Evolutionary conservation across 108 stramenopile genomes (phyloP), one percentile per base, ranked within the genome.

Genomic region (Cyclostephanos tholiformis): DNA sequence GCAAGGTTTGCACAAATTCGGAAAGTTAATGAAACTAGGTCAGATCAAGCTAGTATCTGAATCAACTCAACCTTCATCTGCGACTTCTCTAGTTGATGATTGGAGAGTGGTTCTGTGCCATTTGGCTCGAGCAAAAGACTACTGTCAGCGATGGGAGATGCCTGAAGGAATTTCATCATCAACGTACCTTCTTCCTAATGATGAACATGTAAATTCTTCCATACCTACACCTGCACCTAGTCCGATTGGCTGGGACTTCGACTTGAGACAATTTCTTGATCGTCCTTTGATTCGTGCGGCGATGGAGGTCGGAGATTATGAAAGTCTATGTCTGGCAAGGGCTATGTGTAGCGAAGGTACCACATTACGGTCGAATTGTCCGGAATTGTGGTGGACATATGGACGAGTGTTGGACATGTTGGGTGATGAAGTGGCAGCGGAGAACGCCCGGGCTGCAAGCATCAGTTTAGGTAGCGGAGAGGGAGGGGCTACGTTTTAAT

Each of bases 321-420:
- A 92, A 32, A 82, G 82, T 58, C 68, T 91, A 19, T 88, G 85
- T 23, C 26, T 88, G 4, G 94, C 91, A 6, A 74, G 91, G 65
- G 83, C 90, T 19, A 80, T 90, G 35, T 91, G 91, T 52, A 95
- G 94, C 62, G 80, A 86, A 50, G 91, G 89, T n/a, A 88, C 91
- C n/a, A 87, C 87, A 6, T 74, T 95, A n/a, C 84, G 91, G 46
- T 65, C 90, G 10, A 91, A 89, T 50, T 95, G 89, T 13, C 91
- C 93, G 9, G 91, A 92, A 67, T 75, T 90, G 65, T 95, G 93
- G 93, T 88, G 82, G 85, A 77, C 91, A 39, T 95, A 95, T 75
- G 87, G 87, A 41, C 67, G 75, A 35, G 87, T 95, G 27, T 75
- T 95, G 26, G 91, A 92, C 12, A 63, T 77, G 44, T 68, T 95